Evolutionary conservation across 1,284 basidiomycete genomes (phyloP).

Genomic region (Pseudozyma hubeiensis): DNA sequence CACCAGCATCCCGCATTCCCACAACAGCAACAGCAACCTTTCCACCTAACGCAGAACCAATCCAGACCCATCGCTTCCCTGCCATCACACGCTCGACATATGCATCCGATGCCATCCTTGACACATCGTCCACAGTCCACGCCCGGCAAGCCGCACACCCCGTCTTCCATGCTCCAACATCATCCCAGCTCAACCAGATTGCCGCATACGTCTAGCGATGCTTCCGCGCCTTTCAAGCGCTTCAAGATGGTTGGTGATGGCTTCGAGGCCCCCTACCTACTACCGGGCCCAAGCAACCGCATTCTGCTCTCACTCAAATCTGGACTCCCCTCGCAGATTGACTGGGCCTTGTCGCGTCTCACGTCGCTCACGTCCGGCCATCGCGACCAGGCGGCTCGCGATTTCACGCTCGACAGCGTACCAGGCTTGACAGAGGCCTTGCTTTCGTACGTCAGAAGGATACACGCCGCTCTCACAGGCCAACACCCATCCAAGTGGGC

Average conservation of each 20-base stretch:
- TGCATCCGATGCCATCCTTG: constrained; percentile 17
- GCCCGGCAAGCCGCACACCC: constrained; percentile 7
- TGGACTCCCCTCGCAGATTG: constrained; percentile 62
- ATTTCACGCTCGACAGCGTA: constrained; percentile 47
- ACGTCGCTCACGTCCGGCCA: constrained; percentile 37
- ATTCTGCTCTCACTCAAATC: constrained; percentile 62
- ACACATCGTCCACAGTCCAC: constrained; percentile 14
- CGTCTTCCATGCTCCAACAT: constrained; percentile 27
- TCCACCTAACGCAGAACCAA: neutral
- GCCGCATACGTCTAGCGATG: constrained; percentile 9
- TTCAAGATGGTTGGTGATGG: constrained; percentile 36
- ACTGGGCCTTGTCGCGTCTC: constrained; percentile 63
- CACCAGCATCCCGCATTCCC: constrained; percentile 28
- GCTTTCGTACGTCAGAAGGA: constrained; percentile 48
- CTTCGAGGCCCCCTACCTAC: constrained; percentile 49
- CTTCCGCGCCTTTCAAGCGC: constrained; percentile 29
- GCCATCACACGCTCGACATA: constrained; percentile 29
- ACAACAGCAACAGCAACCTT: constrained; percentile 19
- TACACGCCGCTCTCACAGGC: constrained; percentile 51
- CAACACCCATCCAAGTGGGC: constrained; percentile 50
- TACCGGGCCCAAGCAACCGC: constrained; percentile 60
- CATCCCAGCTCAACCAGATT: constrained; percentile 9
- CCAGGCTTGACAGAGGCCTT: constrained; percentile 60
- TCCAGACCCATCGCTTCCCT: constrained; percentile 31
- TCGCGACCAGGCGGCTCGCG: constrained; percentile 30